Conservation (phyloP, 768 basidiomycete species). For the Suillus americanus region DNA sequence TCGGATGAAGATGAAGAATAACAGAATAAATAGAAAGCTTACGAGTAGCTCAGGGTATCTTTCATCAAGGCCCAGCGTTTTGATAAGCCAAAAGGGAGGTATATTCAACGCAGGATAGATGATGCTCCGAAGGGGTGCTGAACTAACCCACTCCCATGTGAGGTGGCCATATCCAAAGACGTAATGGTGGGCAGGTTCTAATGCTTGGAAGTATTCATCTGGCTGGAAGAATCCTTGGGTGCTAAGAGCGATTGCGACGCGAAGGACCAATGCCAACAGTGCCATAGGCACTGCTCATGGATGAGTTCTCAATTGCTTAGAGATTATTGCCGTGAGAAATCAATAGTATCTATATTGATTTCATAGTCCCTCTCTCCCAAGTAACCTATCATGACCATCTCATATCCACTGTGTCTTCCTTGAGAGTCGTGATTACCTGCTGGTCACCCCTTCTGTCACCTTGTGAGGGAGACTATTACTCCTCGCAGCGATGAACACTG, state of each 20-base stretch:
- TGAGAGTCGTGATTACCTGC: too few relatives aligned
- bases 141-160: slow-evolving; percentile 93
- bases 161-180: slow-evolving; percentile 91
- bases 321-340: not conserved
- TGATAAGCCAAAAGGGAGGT: slow-evolving; percentile 73
- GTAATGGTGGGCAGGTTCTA: slow-evolving; percentile 86
- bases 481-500: too few relatives aligned
- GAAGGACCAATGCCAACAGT: slow-evolving; percentile 28
- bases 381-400: too few relatives aligned
- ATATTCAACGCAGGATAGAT: slow-evolving; percentile 81
- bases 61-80: slow-evolving; percentile 51
- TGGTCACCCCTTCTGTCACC: too few relatives aligned
- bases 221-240: slow-evolving; percentile 93
- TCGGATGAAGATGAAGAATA: slow-evolving; percentile 4
- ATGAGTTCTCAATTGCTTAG: not conserved
- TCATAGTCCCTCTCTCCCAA: too few relatives aligned
- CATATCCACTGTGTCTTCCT: too few relatives aligned
- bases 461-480: too few relatives aligned
- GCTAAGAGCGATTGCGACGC: slow-evolving; percentile 60
- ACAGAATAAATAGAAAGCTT: slow-evolving; percentile 27
- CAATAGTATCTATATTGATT: too few relatives aligned
- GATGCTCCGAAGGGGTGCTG: slow-evolving; percentile 73
- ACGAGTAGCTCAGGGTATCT: slow-evolving; percentile 57
- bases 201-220: slow-evolving; percentile 93
- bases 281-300: not conserved